These are phyloP conservation scores for Colletotrichum euphorbiae DNA, from an alignment of 2,329 filamentous ascomycete genomes.

Conservation along the genomic window DNA sequence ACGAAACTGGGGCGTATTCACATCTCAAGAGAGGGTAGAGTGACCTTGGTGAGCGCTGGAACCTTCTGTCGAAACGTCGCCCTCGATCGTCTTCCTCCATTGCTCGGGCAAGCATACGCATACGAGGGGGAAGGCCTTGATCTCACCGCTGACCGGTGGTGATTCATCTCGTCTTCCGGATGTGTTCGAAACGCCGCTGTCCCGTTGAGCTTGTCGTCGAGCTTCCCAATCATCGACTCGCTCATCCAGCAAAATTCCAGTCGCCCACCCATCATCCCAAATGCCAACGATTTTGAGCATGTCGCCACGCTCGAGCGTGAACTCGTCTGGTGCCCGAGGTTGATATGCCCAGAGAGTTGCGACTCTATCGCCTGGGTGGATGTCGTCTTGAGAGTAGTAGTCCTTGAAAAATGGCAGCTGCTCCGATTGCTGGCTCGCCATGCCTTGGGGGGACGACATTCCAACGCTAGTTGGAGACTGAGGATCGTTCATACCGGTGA, in stretches of 20 bases:
- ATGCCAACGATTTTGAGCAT: constrained; percentile 99
- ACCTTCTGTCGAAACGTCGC: constrained; percentile 78
- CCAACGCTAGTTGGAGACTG: constrained; percentile 80
- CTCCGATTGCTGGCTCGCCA: constrained; percentile 92
- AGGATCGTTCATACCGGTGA: constrained; percentile 73
- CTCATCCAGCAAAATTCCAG: constrained; percentile 85
- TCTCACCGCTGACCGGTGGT: constrained; percentile 78
- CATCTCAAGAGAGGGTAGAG: constrained; percentile 45
- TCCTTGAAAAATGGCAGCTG: constrained; percentile 97
- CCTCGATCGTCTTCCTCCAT: constrained; percentile 96
- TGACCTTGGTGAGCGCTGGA: constrained; percentile 55
- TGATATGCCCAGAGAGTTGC: constrained; percentile 97
- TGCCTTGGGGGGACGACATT: constrained; percentile 85
- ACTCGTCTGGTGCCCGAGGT: constrained; percentile 92
- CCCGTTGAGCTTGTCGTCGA: constrained; percentile 80
- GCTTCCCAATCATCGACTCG: constrained; percentile 90
- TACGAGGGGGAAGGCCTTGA: constrained; percentile 97
- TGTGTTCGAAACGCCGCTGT: constrained; percentile 92
- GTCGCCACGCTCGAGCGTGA: constrained; percentile 91
- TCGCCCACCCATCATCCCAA: constrained; percentile 99
- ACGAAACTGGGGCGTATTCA: constrained; percentile 34
- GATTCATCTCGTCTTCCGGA: constrained; percentile 72
- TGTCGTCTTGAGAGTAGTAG: constrained; percentile 97
- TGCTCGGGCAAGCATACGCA: constrained; percentile 96
- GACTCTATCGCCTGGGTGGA: constrained; percentile 90